These are phyloP conservation scores for Rhododendron henanense DNA, from an alignment of 148 eudicot genomes.

Conservation along the genomic window DNA sequence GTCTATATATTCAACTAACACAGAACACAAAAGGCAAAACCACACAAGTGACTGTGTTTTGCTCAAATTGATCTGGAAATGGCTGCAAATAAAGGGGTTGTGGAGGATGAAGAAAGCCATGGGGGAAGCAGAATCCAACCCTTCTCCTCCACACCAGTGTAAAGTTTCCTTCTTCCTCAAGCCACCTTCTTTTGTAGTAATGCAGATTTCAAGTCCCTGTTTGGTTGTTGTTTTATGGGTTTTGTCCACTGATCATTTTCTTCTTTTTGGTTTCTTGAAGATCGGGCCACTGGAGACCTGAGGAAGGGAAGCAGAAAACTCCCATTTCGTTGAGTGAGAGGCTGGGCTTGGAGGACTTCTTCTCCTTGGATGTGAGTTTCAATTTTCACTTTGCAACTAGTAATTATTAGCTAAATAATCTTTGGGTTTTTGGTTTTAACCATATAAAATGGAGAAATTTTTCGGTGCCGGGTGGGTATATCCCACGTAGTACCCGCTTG, in stretches of 20 bases:
- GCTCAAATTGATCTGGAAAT: neutral
- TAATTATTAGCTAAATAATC: neutral
- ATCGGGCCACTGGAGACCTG: slow-evolving; percentile 8
- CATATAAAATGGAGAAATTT: too few species aligned
- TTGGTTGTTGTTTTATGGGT: neutral
- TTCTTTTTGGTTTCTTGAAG: neutral
- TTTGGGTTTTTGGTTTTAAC: neutral
- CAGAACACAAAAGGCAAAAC: neutral
- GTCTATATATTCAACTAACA: neutral
- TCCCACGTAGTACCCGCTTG: too few species aligned
- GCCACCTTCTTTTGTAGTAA: neutral
- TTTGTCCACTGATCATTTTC: neutral
- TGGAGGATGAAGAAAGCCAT: slow-evolving; percentile 21
- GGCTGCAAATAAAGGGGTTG: slow-evolving; percentile 8
- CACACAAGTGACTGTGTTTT: neutral
- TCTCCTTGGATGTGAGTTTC: slow-evolving; percentile 18
- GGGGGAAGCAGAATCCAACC: slow-evolving; percentile 18
- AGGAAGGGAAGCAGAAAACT: slow-evolving; percentile 16
- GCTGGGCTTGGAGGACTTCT: slow-evolving; percentile 24
- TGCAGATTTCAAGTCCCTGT: neutral
- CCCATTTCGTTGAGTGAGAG: slow-evolving; percentile 11
- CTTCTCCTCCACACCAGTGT: slow-evolving; percentile 16
- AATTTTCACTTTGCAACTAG: neutral
- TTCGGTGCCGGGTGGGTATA: too few species aligned
- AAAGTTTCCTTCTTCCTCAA: neutral